Evolutionary conservation across 441 rosid genomes (phyloP), one percentile per base, ranked within the genome.

Genomic region (Eutrema salsugineum): DNA sequence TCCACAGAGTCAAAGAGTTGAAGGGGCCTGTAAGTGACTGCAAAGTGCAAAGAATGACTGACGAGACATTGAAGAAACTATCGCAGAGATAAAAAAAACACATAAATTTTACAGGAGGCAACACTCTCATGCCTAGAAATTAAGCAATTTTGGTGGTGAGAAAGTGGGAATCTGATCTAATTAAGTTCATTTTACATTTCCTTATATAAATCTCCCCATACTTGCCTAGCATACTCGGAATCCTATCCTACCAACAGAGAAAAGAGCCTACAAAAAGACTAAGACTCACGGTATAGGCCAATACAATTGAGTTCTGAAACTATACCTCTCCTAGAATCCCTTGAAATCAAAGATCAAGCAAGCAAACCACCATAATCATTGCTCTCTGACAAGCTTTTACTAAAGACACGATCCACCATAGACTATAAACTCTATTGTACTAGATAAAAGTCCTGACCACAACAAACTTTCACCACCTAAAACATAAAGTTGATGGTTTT

Each of bases 361-460:
- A 47, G 22, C 15, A 49, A 19, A 50, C 56, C 63, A 42, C 44
- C 35, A 56, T 8, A 46, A 27, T 3, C 4, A 39, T 30, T n/a
- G 66, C 43, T 3, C 35, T 12, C 20, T 7, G 17, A n/a, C 12
- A 15, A 28, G 59, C n/a, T 14, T 54, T 54, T 15, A 3, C 42
- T 30, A 48, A 4, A 49, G 20, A 62, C 3, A 35, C 47, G 36
- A 14, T 48, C 54, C 40, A 17, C 43, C 19, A 42, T 11, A 43
- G 35, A 44, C 54, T 32, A 46, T 24, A 36, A 57, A 58, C 44
- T 60, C 19, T 16, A n/a, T 0, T 36, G 69, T 71, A 63, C 62
- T 53, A 50, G 12, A 32, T 8, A 44, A 33, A 33, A 71, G 48
- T 43, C 48, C 39, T 33, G 46, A 71, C 62, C 65, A 72, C 69